phyloP scores from a whole-genome alignment of 164 flowering plant species.

The Houttuynia cordata region DNA sequence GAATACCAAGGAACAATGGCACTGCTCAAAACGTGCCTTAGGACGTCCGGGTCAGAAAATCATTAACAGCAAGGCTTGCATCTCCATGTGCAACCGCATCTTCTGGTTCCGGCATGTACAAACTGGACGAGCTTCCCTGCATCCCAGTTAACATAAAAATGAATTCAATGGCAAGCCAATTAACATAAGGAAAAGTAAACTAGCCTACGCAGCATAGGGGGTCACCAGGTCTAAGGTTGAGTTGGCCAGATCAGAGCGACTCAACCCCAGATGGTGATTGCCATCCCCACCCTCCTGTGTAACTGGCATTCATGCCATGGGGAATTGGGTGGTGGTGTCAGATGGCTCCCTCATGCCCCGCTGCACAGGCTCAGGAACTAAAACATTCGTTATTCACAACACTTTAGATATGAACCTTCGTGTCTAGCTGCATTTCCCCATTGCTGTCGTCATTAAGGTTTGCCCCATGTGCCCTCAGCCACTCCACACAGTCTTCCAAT shows the following conservation, averaged over 20 bases:
- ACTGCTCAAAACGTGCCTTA: constrained; percentile 6
- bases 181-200: not conserved
- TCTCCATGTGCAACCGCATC: constrained; percentile 99
- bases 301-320: too few relatives aligned
- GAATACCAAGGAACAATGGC: constrained; percentile 1
- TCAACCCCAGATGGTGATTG: too few relatives aligned
- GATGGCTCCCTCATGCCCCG: too few relatives aligned
- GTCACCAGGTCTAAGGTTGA: not conserved
- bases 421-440: constrained; percentile 67
- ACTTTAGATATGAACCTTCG: constrained; percentile 48
- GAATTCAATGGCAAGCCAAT: not conserved
- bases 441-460: constrained; percentile 41
- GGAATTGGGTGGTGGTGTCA: too few relatives aligned
- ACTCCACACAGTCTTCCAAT: constrained; percentile 75
- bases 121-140: constrained; percentile 66
- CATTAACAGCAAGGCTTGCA: constrained; percentile 84
- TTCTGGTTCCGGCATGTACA: constrained; percentile 91
- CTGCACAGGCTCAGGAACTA: not conserved
- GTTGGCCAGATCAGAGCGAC: too few relatives aligned
- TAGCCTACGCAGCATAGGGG: not conserved
- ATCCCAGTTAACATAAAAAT: constrained; percentile 1
- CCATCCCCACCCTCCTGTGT: too few relatives aligned
- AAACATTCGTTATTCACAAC: not conserved
- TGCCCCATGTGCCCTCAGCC: constrained; percentile 95
- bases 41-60: constrained; percentile 64